phyloP scores from a whole-genome alignment of 1,284 basidiomycete genomes.

The Trametes versicolor region DNA sequence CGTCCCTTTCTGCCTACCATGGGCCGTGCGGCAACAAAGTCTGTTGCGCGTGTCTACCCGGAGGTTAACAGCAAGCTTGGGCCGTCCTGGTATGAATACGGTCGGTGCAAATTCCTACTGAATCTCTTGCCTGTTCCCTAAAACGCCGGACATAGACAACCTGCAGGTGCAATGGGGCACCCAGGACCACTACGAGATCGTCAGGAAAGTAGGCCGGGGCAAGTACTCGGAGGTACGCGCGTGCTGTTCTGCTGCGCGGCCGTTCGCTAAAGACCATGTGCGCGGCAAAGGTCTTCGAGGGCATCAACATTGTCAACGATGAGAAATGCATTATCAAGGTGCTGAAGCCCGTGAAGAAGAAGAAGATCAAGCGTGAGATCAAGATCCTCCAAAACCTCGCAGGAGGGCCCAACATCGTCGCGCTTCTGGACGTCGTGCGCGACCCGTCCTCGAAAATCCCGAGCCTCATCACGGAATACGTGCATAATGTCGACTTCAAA shows the following conservation, averaged over 20 bases:
- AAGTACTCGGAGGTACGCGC: conserved; percentile 91
- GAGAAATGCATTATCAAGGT: conserved; percentile 99
- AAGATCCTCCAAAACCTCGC: conserved; percentile 98
- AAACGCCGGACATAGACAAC: conserved; percentile 67
- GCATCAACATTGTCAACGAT: conserved; percentile 91
- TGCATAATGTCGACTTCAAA: conserved; percentile 99
- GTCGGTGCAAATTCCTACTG: conserved; percentile 50
- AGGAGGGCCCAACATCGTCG: conserved; percentile 93
- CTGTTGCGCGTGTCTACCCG: conserved; percentile 78
- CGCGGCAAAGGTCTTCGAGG: conserved; percentile 89
- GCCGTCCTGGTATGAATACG: conserved; percentile 85
- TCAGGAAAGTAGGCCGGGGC: conserved; percentile 95
- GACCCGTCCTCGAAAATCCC: conserved; percentile 96
- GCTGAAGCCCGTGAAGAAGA: conserved; percentile 99
- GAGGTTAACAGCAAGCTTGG: conserved; percentile 80
- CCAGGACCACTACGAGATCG: conserved; percentile 99
- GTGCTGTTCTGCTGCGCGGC: conserved; percentile 24
- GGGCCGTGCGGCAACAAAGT: conserved; percentile 74
- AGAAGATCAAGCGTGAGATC: conserved; percentile 99
- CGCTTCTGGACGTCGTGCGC: conserved; percentile 93
- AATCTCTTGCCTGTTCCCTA: conserved; percentile 35
- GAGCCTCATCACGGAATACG: conserved; percentile 97
- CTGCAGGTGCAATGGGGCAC: conserved; percentile 94
- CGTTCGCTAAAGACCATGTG: conserved; percentile 12
- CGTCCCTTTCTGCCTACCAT: conserved; percentile 45